Evolutionary conservation across 495 filamentous ascomycete genomes (phyloP).

Genomic region (Aspergillus conjunctus): DNA sequence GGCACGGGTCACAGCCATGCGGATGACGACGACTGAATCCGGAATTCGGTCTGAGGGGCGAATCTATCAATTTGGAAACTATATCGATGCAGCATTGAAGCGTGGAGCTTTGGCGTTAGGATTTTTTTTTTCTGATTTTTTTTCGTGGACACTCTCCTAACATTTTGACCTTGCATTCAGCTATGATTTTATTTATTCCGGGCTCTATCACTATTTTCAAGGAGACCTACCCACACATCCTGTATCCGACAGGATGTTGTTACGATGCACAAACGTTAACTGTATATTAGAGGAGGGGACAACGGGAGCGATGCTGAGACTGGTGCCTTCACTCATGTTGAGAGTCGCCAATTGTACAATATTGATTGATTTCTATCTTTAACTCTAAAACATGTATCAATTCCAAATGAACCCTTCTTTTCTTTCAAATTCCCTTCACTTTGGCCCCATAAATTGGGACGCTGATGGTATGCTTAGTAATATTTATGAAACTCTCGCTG

Average conservation of each 20-base stretch:
- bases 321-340: constrained; percentile 16
- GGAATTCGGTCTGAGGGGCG: constrained; percentile 2
- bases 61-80: constrained; percentile 7
- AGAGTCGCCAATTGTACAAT: constrained; percentile 29
- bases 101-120: constrained; percentile 42
- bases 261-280: constrained; percentile 19
- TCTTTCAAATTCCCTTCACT: no score
- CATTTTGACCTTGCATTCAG: constrained; percentile 10
- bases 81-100: constrained; percentile 30
- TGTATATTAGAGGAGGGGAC: constrained; percentile 32
- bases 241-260: constrained; percentile 21
- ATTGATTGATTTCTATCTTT: constrained; percentile 17
- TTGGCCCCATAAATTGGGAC: no score
- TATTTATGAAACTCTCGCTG: no score
- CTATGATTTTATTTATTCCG: constrained; percentile 12
- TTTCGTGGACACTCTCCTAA: constrained; percentile 19
- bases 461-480: no score
- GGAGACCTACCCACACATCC: constrained; percentile 14
- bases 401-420: not conserved
- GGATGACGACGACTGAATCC: constrained; percentile 37
- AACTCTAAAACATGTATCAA: not conserved
- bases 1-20: constrained; percentile 31
- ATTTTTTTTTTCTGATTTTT: constrained; percentile 26
- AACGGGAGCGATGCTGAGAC: constrained; percentile 6
- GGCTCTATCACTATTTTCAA: constrained; percentile 10